These are phyloP conservation scores for Rhinocladiella similis DNA, from an alignment of 2,329 filamentous ascomycete genomes.

Conservation along the genomic window DNA sequence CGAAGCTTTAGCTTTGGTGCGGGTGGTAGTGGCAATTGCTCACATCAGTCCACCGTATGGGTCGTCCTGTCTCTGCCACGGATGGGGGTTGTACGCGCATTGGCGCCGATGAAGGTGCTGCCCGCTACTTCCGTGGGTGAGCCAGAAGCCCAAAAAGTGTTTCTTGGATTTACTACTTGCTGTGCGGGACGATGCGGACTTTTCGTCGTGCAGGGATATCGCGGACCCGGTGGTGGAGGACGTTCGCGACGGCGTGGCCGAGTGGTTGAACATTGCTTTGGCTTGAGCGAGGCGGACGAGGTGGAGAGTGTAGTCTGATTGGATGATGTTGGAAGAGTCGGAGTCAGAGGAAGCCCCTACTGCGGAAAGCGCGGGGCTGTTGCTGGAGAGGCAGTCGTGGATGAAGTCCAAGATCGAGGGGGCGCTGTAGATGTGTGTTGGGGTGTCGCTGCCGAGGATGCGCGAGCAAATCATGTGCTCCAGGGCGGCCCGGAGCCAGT, in stretches of 20 bases:
- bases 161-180: background rate
- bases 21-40: background rate
- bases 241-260: slow-evolving; percentile 1
- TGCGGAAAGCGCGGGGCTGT: too few relatives aligned
- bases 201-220: background rate
- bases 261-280: slow-evolving; percentile 15
- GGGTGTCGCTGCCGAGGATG: slow-evolving; percentile 11
- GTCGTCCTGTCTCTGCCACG: slow-evolving; percentile 19
- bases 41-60: slow-evolving; percentile 23
- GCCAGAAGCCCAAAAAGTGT: background rate
- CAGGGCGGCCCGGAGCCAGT: slow-evolving; percentile 23
- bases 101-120: background rate
- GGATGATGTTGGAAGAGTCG: slow-evolving; percentile 3
- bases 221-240: background rate
- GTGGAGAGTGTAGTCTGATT: slow-evolving; percentile 18
- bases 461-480: slow-evolving; percentile 6
- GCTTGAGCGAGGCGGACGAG: slow-evolving; percentile 11
- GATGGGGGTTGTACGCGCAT: background rate
- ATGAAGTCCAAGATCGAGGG: slow-evolving; percentile 15
- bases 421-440: slow-evolving; percentile 5
- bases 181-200: background rate
- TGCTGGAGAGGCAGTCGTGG: background rate
- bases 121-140: background rate
- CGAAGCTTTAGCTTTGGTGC: too few relatives aligned
- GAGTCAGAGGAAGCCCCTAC: background rate